Evolutionary conservation across 1,284 basidiomycete species (phyloP).

Genomic region (Sanguinoderma infundibulare): DNA sequence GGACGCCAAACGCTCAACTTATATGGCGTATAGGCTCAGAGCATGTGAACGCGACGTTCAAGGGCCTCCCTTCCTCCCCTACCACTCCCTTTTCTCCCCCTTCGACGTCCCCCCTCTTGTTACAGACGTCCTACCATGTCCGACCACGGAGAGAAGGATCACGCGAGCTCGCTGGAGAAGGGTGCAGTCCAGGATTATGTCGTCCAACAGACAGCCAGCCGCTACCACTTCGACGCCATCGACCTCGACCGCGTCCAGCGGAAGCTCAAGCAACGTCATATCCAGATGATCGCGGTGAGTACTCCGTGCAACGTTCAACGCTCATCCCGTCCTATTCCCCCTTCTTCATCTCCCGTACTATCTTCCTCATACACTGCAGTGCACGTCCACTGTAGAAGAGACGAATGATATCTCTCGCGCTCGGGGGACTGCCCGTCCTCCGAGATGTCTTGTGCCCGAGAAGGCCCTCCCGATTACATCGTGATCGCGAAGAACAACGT

Average conservation of each 20-base stretch:
- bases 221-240: slow-evolving; percentile 50
- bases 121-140: slow-evolving; percentile 13
- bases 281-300: slow-evolving; percentile 61
- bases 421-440: too few species aligned
- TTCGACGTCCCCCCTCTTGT: not conserved
- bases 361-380: too few species aligned
- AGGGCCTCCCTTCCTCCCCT: not conserved
- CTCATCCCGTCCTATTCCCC: not conserved
- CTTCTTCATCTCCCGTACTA: not conserved
- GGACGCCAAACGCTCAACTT: too few species aligned
- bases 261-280: slow-evolving; percentile 70
- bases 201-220: slow-evolving; percentile 30
- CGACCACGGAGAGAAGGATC: slow-evolving; percentile 22
- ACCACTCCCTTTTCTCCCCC: not conserved
- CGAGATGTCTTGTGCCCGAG: too few species aligned
- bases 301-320: too few species aligned
- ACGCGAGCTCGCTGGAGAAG: slow-evolving; percentile 36
- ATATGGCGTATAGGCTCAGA: too few species aligned
- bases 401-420: too few species aligned
- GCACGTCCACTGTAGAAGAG: too few species aligned
- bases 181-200: slow-evolving; percentile 34
- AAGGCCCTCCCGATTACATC: too few species aligned
- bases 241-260: slow-evolving; percentile 68
- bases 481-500: too few species aligned
- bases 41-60: too few species aligned